Evolutionary conservation across 164 flowering plant genomes (phyloP).

Genomic region (Stephania japonica): DNA sequence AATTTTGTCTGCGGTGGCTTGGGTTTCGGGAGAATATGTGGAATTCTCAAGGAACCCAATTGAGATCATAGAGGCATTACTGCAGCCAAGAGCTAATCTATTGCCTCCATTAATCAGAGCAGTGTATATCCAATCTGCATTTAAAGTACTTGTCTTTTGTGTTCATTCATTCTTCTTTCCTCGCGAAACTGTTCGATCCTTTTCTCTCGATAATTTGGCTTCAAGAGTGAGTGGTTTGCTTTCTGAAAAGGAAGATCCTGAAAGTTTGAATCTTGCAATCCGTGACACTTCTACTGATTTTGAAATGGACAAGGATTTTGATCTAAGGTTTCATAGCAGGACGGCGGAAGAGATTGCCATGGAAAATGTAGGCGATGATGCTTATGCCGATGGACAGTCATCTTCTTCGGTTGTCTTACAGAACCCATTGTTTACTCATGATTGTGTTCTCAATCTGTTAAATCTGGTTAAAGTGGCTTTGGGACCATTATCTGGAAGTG

Average conservation of each 20-base stretch:
- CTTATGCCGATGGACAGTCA: conserved; percentile 17
- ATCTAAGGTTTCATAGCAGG: conserved; percentile 21
- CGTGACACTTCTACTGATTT: conserved; percentile 17
- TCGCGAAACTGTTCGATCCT: conserved; percentile 18
- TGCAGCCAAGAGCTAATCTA: conserved; percentile 82
- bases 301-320: conserved; percentile 27
- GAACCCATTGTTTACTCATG: conserved; percentile 27
- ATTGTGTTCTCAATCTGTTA: conserved; percentile 45
- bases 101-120: conserved; percentile 71
- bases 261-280: conserved; percentile 19
- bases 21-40: conserved; percentile 87
- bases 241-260: conserved; percentile 16
- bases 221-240: conserved; percentile 15
- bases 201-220: conserved; percentile 24
- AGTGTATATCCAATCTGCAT: conserved; percentile 72
- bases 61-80: conserved; percentile 74
- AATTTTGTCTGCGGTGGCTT: conserved; percentile 82
- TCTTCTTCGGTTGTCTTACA: conserved; percentile 19
- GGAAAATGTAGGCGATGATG: conserved; percentile 15
- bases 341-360: conserved; percentile 19
- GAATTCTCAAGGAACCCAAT: conserved; percentile 64
- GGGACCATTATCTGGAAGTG: conserved; percentile 45
- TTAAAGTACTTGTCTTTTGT: conserved; percentile 64
- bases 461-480: conserved; percentile 49
- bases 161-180: conserved; percentile 38